Evolutionary conservation across 345 rosid genomes (phyloP).

Genomic region (Balakata baccata): DNA sequence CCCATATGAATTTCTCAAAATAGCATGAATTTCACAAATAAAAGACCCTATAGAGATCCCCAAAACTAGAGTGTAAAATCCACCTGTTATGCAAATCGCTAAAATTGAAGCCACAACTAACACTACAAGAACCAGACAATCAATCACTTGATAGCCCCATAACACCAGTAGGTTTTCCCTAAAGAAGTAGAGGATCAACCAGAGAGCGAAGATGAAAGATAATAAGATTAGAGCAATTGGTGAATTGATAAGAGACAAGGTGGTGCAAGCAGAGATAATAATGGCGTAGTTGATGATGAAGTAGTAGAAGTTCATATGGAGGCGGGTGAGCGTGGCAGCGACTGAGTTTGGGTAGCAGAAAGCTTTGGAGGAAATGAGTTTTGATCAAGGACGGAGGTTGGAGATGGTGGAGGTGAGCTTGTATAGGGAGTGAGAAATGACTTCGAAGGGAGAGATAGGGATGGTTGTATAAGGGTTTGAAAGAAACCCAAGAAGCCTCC

Average conservation of each 20-base stretch:
- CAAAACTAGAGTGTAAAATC: slow-evolving; percentile 23
- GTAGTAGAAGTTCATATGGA: slow-evolving; percentile 27
- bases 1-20: slow-evolving; percentile 33
- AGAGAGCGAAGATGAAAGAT: slow-evolving; percentile 24
- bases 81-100: slow-evolving; percentile 34
- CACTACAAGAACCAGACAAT: slow-evolving; percentile 25
- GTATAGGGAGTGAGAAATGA: slow-evolving; percentile 44
- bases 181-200: slow-evolving; percentile 42
- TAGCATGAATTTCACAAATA: slow-evolving; percentile 34
- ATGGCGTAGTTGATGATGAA: slow-evolving; percentile 47
- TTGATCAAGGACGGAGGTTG: slow-evolving; percentile 54
- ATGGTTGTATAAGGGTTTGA: slow-evolving; percentile 57
- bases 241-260: slow-evolving; percentile 31
- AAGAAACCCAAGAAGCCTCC: too few species aligned
- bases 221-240: slow-evolving; percentile 31
- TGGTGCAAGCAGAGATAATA: slow-evolving; percentile 27
- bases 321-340: slow-evolving; percentile 26
- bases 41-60: slow-evolving; percentile 28
- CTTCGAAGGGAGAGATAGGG: slow-evolving; percentile 46
- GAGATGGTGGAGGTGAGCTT: slow-evolving; percentile 40
- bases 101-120: slow-evolving; percentile 31
- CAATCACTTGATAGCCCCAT: slow-evolving; percentile 30
- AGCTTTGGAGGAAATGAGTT: slow-evolving; percentile 35
- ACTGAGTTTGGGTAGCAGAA: slow-evolving; percentile 23
- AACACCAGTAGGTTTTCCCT: slow-evolving; percentile 41